Evolutionary conservation across 2,329 filamentous ascomycete genomes (phyloP).

Genomic region (Arachnomyces sp.): DNA sequence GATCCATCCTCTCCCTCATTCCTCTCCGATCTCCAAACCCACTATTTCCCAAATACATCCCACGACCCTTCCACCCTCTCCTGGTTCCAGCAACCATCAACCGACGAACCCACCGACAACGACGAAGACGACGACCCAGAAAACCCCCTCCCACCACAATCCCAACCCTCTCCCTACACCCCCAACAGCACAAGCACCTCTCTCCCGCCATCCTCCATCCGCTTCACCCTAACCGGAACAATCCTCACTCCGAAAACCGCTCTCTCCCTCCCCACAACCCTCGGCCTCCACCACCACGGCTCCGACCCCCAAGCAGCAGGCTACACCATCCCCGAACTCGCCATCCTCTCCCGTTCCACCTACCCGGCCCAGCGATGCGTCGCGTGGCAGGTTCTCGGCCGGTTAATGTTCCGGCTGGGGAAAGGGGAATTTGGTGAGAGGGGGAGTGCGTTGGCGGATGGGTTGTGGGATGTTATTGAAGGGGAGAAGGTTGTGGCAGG

Average conservation of each 20-base stretch:
- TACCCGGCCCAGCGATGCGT: conserved; percentile 84
- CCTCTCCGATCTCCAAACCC: conserved; percentile 72
- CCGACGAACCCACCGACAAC: conserved; percentile 53
- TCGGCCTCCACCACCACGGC: conserved; percentile 88
- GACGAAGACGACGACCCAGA: conserved; percentile 55
- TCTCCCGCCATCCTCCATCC: conserved; percentile 59
- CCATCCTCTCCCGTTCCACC: conserved; percentile 68
- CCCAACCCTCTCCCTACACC: conserved; percentile 71
- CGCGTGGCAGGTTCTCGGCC: conserved; percentile 82
- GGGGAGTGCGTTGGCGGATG: conserved; percentile 59
- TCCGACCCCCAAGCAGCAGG: conserved; percentile 88
- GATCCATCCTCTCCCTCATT: conserved; percentile 79
- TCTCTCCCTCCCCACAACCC: conserved; percentile 64
- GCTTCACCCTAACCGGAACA: conserved; percentile 79
- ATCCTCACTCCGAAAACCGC: conserved; percentile 71
- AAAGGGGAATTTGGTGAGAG: conserved; percentile 60
- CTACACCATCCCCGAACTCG: conserved; percentile 84
- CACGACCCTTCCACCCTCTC: conserved; percentile 78
- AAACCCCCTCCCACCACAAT: conserved; percentile 52
- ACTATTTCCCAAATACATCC: conserved; percentile 86
- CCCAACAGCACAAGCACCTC: conserved; percentile 65
- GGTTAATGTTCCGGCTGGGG: conserved; percentile 76
- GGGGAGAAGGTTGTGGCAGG: conserved; percentile 69
- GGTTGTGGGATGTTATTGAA: conserved; percentile 75
- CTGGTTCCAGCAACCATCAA: conserved; percentile 72